Conservation (phyloP, 441 rosid genomes). For the Arabidopsis hybrid region DNA sequence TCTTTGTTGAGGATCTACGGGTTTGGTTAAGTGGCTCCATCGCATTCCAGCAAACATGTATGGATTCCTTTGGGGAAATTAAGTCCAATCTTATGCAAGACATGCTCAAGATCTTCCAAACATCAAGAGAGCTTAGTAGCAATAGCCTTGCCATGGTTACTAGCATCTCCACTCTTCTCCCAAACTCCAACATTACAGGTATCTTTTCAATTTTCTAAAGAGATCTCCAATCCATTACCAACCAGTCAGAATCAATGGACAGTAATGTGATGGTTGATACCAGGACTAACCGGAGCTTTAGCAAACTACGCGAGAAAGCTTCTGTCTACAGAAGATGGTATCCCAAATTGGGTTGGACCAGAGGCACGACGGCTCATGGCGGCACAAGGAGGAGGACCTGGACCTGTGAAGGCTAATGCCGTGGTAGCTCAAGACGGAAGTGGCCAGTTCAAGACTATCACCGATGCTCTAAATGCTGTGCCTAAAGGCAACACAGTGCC, state of each 20-base stretch:
- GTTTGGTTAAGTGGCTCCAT: slow-evolving; percentile 81
- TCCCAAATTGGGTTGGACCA: slow-evolving; percentile 61
- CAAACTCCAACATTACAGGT: slow-evolving; percentile 47
- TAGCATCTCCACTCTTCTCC: slow-evolving; percentile 48
- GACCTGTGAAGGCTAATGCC: slow-evolving; percentile 50
- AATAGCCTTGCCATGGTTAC: slow-evolving; percentile 78
- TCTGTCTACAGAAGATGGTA: slow-evolving; percentile 39
- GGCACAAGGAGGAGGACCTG: slow-evolving; percentile 24
- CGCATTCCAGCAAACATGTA: slow-evolving; percentile 76
- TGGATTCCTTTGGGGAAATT: slow-evolving; percentile 69
- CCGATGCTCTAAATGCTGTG: slow-evolving; percentile 56
- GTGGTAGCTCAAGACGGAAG: slow-evolving; percentile 78
- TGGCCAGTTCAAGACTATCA: slow-evolving; percentile 70
- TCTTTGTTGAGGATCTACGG: slow-evolving; percentile 58
- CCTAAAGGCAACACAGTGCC: slow-evolving; percentile 48
- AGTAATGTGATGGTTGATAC: slow-evolving; percentile 14
- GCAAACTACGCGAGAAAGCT: slow-evolving; percentile 40
- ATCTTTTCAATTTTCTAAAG: neutral
- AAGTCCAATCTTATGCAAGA: slow-evolving; percentile 55
- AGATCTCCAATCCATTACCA: neutral
- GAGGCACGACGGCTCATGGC: slow-evolving; percentile 51
- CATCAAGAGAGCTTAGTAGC: slow-evolving; percentile 61
- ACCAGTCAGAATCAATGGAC: neutral
- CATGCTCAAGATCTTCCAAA: slow-evolving; percentile 53
- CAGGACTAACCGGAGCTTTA: slow-evolving; percentile 33